A percentile compares a stretch with the other conserved stretches of the same genome.
These are phyloP conservation scores for Sporothrix sp. DNA, from an alignment of 2,329 filamentous ascomycete genomes.

Conservation along the genomic window DNA sequence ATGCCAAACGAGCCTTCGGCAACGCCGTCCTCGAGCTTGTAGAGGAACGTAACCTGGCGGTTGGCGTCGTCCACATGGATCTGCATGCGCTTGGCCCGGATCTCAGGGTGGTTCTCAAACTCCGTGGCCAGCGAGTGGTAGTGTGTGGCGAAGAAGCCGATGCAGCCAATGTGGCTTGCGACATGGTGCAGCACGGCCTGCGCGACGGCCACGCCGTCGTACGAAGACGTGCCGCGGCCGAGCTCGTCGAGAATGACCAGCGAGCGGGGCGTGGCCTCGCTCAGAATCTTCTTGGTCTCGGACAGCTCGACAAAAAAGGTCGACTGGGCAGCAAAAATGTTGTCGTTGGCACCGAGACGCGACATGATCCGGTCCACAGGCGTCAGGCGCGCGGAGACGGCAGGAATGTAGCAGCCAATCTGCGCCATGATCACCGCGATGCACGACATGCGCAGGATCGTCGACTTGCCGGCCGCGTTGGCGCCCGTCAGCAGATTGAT, in stretches of 20 bases:
- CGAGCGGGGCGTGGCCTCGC: constrained; percentile 85
- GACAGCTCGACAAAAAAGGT: constrained; percentile 98
- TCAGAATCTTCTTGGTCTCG: constrained; percentile 95
- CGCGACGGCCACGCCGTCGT: constrained; percentile 92
- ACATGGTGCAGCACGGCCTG: constrained; percentile 96
- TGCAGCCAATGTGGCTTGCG: constrained; percentile 81
- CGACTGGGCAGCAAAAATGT: constrained; percentile 94
- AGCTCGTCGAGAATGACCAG: constrained; percentile 96
- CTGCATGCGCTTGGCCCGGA: constrained; percentile 79
- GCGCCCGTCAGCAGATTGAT: constrained; percentile 90
- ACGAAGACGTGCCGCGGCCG: constrained; percentile 86
- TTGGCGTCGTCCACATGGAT: constrained; percentile 83
- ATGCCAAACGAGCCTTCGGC: constrained; percentile 97
- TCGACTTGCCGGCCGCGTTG: constrained; percentile 96
- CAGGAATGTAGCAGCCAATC: constrained; percentile 86
- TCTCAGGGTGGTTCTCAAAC: constrained; percentile 82
- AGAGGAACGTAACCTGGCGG: constrained; percentile 88
- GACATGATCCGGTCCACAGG: constrained; percentile 98
- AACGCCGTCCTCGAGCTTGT: constrained; percentile 85
- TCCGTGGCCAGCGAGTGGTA: constrained; percentile 91
- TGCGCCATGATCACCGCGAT: constrained; percentile 96
- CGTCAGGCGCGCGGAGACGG: constrained; percentile 69
- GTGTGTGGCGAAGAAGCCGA: constrained; percentile 96
- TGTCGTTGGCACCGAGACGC: constrained; percentile 92
- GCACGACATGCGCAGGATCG: constrained; percentile 91